Base-by-base conservation (phyloP, 1,284 basidiomycete genomes). In the Microbotryum silenes-acaulis region DNA sequence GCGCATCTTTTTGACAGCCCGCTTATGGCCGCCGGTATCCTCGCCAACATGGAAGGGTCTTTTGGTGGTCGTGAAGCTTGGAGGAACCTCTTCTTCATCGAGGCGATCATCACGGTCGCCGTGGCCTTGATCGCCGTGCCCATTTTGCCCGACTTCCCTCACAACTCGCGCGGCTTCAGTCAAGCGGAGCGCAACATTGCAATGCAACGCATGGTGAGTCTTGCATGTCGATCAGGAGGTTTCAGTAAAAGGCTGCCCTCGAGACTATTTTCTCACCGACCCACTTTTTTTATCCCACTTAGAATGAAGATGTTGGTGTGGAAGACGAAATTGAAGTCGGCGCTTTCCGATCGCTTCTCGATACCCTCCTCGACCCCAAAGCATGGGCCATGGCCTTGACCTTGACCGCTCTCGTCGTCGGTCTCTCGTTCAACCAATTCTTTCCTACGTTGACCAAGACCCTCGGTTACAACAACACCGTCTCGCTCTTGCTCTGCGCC, bases 71-170 rank as follows among this genome's bases (percentile, higher is more conserved):
- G 86, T 50, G 75, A 82, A 31, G 86, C 84, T 5, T 89, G 87
- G 87, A 76, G 82, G 74, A 86, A 86, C 86, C 77, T 89, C 4
- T 88, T 89, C 77, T 87, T 81, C 71, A 82, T 87, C 57, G 84
- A 88, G 75, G 85, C 74, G 6, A 69, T 70, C 4, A 18, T 56
- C 16, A 54, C 59, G 23, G 18, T 42, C n/a, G 20, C 23, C 25
- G 20, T 62, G 37, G 61, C 62, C 12, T 64, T 84, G 51, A 64
- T 77, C 42, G 79, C 86, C 4, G 80, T 85, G 56, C 84, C 84
- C 72, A 79, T 89, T 62, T 81, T 91, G 6, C 88, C 88, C 9
- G 88, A 91, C 73, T 87, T 90, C 71, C 76, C 75, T 2, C 65
- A 71, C 21, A 68, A 65, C 58, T 55, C 64, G 8, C 62, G 61